Evolutionary conservation across 2,329 filamentous ascomycete species (phyloP), one percentile per base, ranked within the genome.

Genomic region (Aspergillus aculeatus): DNA sequence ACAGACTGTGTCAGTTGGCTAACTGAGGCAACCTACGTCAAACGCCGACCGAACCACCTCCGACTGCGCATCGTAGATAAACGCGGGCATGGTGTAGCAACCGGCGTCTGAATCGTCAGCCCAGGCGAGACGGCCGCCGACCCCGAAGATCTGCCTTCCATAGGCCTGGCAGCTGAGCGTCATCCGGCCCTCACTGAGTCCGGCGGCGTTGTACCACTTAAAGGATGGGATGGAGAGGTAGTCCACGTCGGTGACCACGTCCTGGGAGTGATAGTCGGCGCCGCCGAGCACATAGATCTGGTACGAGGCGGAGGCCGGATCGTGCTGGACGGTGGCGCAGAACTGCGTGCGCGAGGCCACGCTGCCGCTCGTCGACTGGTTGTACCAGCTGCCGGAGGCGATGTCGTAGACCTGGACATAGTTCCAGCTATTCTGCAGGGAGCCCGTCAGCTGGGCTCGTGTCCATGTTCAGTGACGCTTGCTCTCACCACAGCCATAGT

Each of bases 161-260:
- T 61, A 62, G 14, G 56, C 31, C 16, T 49, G 53, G 24, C 63
- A 64, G 26, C 38, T 51, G 31, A 56, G 63, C 2, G 56, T 62
- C 63, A 63, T 63, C 4, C 59, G 61, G 26, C 57, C 58, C n/a
- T 58, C 38, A 4, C 55, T 10, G 5, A 64, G 62, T 10, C 50
- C 41, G 11, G 14, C 51, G 16, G 64, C 64, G 16, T 24, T 47
- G 31, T 59, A 65, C 60, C 64, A 66, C 47, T 63, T 63, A 48
- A 66, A 66, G 0, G 62, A 63, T 1, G 64, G 64, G 26, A 65
- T 63, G 2, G 62, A 63, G 16, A 66, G 55, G 26, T 66, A 66
- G 24, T 58, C 61, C 63, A 63, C 54, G 24, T 64, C 59, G 2
- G 57, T 47, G 11, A 58, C 23, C 0, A 59, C 47, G 1, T 59